A percentile compares a stretch with the other conserved stretches of the same genome.
phyloP scores from a whole-genome alignment of 768 basidiomycete species.

The Termitomyces sp. region DNA sequence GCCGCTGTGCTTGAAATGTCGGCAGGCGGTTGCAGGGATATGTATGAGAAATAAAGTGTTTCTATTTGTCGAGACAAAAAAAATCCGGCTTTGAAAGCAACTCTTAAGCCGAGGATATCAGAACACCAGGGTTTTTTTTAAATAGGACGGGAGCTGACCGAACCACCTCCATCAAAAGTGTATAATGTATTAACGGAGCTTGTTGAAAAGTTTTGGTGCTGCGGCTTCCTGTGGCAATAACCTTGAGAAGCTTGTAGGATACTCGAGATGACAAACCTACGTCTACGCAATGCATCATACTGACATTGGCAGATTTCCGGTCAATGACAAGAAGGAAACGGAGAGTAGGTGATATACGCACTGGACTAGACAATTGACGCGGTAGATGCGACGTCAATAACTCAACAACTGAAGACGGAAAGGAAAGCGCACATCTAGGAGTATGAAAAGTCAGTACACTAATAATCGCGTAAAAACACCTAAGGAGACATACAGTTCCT shows the following conservation, averaged over 20 bases:
- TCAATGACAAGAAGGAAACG: background rate
- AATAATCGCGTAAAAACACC: conserved; percentile 7
- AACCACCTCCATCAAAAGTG: background rate
- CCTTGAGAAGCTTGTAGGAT: conserved; percentile 29
- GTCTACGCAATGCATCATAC: conserved; percentile 92
- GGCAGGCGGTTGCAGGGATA: background rate
- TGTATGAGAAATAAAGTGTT: background rate
- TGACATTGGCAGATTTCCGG: conserved; percentile 20
- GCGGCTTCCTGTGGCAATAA: conserved; percentile 34
- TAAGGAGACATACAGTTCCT: conserved; percentile 69
- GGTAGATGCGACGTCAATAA: conserved; percentile 8
- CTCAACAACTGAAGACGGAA: background rate
- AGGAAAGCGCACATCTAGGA: conserved; percentile 27
- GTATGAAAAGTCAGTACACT: conserved; percentile 6
- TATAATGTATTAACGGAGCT: conserved; percentile 44
- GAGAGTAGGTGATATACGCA: conserved; percentile 19
- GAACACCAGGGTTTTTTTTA: background rate
- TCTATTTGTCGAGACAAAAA: background rate
- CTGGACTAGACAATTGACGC: conserved; percentile 46
- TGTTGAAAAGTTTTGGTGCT: conserved; percentile 79
- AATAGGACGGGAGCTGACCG: background rate
- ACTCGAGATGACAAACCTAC: conserved; percentile 36
- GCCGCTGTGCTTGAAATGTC: too few relatives aligned
- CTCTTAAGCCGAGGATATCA: background rate
- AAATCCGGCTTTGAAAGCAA: background rate